phyloP scores from a whole-genome alignment of 2,329 filamentous ascomycete species.

The Beauveria brongniartii region DNA sequence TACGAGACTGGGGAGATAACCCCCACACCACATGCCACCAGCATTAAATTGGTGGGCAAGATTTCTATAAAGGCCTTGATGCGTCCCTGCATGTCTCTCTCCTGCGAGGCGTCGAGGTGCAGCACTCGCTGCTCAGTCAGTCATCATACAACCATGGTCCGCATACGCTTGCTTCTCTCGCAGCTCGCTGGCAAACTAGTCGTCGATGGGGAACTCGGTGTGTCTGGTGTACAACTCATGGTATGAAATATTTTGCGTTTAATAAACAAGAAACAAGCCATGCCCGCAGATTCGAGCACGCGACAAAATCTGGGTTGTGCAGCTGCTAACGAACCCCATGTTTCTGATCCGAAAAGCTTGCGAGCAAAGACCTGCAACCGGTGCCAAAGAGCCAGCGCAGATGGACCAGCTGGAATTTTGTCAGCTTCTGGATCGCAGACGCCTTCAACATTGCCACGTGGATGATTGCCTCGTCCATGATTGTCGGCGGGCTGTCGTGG shows the following conservation, averaged over 20 bases:
- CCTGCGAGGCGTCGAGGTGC: no score
- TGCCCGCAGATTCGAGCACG: neutral
- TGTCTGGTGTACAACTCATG: constrained; percentile 10
- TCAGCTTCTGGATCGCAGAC: constrained; percentile 80
- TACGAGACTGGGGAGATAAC: neutral
- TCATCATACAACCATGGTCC: neutral
- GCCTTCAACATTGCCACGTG: constrained; percentile 87
- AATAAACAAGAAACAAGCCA: neutral
- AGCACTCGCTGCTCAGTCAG: neutral
- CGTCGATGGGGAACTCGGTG: neutral
- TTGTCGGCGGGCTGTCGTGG: constrained; percentile 71
- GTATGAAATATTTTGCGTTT: neutral
- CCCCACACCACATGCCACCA: neutral
- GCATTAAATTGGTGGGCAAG: neutral
- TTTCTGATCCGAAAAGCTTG: constrained; percentile 42
- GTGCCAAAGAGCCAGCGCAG: constrained; percentile 72
- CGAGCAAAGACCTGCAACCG: constrained; percentile 72
- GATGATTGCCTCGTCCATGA: constrained; percentile 87
- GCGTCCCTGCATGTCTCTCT: no score
- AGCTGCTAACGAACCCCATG: neutral
- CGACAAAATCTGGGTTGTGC: neutral
- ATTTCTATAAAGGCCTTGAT: neutral
- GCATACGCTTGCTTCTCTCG: neutral
- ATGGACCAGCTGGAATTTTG: constrained; percentile 84
- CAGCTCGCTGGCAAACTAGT: constrained; percentile 1